phyloP scores from a whole-genome alignment of 139 green algal genomes.

The Desmodesmus armatus region DNA sequence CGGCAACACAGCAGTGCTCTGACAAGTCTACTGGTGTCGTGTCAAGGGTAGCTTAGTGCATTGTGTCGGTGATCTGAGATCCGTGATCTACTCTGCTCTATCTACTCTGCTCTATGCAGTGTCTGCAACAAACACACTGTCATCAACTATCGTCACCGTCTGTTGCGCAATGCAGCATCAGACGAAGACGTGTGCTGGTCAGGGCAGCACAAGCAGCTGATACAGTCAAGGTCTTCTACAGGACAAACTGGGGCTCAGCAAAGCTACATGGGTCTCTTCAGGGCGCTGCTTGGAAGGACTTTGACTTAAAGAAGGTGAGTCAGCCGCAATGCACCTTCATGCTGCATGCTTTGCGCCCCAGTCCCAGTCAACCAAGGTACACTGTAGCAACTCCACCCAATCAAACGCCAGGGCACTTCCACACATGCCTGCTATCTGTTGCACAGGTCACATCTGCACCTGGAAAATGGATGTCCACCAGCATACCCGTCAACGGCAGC shows the following conservation, averaged over 20 bases:
- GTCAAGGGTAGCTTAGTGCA: not conserved
- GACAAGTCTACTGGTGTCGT: no score
- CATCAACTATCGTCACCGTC: not conserved
- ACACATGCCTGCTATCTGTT: not conserved
- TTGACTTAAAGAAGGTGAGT: slow-evolving; percentile 48
- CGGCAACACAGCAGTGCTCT: no score
- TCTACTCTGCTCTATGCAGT: not conserved
- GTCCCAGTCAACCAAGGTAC: no score
- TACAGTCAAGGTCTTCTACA: slow-evolving; percentile 57
- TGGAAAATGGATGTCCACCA: slow-evolving; percentile 52
- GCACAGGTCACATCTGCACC: slow-evolving; percentile 42
- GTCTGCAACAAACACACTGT: not conserved
- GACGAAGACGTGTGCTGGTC: not conserved
- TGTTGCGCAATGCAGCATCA: not conserved
- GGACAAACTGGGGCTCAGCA: slow-evolving; percentile 58
- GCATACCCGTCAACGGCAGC: slow-evolving; percentile 34
- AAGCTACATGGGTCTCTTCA: slow-evolving; percentile 62
- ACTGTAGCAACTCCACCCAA: not conserved
- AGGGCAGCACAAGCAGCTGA: slow-evolving; percentile 11
- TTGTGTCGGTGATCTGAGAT: not conserved
- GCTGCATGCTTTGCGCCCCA: not conserved
- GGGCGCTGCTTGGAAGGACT: slow-evolving; percentile 56
- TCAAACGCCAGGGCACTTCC: not conserved
- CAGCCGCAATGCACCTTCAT: not conserved
- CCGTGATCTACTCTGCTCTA: not conserved